Base-by-base conservation (phyloP, 2,329 filamentous ascomycete genomes). In the Pezicula rhizophila region DNA sequence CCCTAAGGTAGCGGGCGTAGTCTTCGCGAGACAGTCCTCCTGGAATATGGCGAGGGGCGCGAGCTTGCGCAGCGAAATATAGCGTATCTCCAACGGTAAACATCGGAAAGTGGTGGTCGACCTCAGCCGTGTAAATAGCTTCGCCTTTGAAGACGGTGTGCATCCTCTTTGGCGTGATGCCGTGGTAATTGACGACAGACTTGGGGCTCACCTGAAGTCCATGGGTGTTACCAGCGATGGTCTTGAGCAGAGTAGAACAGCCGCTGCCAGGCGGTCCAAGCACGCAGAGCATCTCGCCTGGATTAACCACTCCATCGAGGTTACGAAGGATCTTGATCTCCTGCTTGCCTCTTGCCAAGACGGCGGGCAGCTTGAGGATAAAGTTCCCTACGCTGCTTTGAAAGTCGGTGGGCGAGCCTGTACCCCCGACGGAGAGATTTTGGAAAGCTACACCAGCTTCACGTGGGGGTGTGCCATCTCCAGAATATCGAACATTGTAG, bases 91-190 rank as follows among this genome's bases (percentile, higher is more conserved):
- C 80, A 10, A 91, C 85, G 0, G 83, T 88, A 15, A 93, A 69
- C n/a, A 87, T 83, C 0, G 87, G 82, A 54, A 89, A 91, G 62
- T 91, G 87, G 26, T 84, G 75, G 62, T 89, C 85, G 23, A 77
- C 74, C 67, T 92, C 87, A 12, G 88, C 83, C 57, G 89, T 89
- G 64, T 92, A 91, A 10, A 88, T 72, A 2, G 83, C 74, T 64
- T 82, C 82, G 34, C 81, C 82, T 51, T 79, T 76, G 59, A 84
- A 86, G 58, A 82, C 73, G 51, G 73, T 73, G 43, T 71, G 69
- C 74, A 83, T 82, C 47, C 70, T 64, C 48, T 69, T 0, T 68
- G 68, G 56, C 1, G 60, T 52, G 37, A 64, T 76, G 15, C 82
- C 83, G 47, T 84, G 77, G 64, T 86, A 87, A 59, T 83, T 76